Conservation (phyloP, 2,329 filamentous ascomycete genomes). For the Seiridium cupressi region DNA sequence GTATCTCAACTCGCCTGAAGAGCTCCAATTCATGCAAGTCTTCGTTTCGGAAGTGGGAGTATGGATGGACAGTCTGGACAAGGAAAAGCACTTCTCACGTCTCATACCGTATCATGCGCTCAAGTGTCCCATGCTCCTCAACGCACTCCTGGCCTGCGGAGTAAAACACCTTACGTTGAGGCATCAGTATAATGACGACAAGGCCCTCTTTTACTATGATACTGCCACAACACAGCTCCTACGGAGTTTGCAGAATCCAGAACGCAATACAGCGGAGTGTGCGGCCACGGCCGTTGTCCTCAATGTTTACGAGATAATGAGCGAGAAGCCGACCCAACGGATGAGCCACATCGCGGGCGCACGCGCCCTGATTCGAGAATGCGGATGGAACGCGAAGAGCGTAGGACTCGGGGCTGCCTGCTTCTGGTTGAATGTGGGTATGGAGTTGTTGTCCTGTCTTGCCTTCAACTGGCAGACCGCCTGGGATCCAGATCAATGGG, state of each 20-base stretch:
- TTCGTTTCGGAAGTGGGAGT: conserved; percentile 87
- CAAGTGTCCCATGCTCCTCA: conserved; percentile 81
- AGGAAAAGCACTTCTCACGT: conserved; percentile 81
- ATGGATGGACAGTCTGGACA: conserved; percentile 94
- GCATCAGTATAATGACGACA: conserved; percentile 67
- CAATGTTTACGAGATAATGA: conserved; percentile 93
- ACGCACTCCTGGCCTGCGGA: conserved; percentile 86
- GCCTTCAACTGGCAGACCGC: conserved; percentile 83
- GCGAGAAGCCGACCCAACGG: conserved; percentile 71
- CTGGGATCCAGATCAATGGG: conserved; percentile 91
- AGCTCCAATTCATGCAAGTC: conserved; percentile 85
- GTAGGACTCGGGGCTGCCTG: conserved; percentile 80
- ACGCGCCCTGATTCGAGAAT: conserved; percentile 83
- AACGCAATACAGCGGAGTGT: conserved; percentile 80
- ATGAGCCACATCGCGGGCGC: conserved; percentile 90
- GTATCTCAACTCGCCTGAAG: conserved; percentile 71
- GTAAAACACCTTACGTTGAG: conserved; percentile 75
- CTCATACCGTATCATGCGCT: conserved; percentile 81
- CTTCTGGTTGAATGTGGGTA: conserved; percentile 90
- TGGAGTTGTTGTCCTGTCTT: conserved; percentile 87
- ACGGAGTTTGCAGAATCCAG: conserved; percentile 75
- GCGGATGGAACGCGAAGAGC: conserved; percentile 79
- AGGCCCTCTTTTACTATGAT: conserved; percentile 81
- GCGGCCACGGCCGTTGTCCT: conserved; percentile 85
- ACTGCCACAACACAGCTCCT: conserved; percentile 78